Conservation (phyloP, 208 protist species). For the Trypanosoma vivax region DNA sequence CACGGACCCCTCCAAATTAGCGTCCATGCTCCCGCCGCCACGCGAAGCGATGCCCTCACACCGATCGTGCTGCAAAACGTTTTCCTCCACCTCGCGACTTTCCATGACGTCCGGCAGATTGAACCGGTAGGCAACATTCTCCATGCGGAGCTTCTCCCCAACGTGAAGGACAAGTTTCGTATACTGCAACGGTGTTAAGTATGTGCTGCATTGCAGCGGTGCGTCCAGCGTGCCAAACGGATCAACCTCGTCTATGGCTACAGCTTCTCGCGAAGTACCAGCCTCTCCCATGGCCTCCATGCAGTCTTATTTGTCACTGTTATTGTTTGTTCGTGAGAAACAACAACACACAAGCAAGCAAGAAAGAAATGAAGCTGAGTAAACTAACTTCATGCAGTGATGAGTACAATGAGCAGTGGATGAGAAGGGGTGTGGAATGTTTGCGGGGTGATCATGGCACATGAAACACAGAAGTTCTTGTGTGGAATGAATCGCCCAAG, state of each 20-base stretch:
- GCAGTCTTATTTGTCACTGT: too few relatives aligned
- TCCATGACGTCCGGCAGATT: constrained; percentile 9
- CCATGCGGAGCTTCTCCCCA: constrained; percentile 9
- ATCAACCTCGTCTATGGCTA: constrained; percentile 28
- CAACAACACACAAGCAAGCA: too few relatives aligned
- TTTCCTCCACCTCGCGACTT: background rate
- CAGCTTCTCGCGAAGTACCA: too few relatives aligned
- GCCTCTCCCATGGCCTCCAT: too few relatives aligned
- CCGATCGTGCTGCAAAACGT: background rate
- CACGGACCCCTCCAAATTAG: background rate
- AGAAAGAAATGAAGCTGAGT: too few relatives aligned
- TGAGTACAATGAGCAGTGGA: too few relatives aligned
- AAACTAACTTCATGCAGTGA: too few relatives aligned
- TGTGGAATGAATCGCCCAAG: too few relatives aligned
- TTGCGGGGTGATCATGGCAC: too few relatives aligned
- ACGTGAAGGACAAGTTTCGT: constrained; percentile 6
- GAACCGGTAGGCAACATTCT: constrained; percentile 10
- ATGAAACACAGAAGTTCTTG: too few relatives aligned
- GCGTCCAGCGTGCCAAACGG: constrained; percentile 29
- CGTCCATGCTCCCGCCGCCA: background rate
- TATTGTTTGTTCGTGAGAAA: too few relatives aligned
- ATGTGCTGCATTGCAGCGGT: background rate
- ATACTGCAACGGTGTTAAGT: constrained; percentile 18
- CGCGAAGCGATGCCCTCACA: background rate
- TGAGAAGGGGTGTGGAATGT: too few relatives aligned